These are phyloP conservation scores for Graphiopsis chlorocephala DNA, from an alignment of 2,329 filamentous ascomycete species.

Conservation along the genomic window DNA sequence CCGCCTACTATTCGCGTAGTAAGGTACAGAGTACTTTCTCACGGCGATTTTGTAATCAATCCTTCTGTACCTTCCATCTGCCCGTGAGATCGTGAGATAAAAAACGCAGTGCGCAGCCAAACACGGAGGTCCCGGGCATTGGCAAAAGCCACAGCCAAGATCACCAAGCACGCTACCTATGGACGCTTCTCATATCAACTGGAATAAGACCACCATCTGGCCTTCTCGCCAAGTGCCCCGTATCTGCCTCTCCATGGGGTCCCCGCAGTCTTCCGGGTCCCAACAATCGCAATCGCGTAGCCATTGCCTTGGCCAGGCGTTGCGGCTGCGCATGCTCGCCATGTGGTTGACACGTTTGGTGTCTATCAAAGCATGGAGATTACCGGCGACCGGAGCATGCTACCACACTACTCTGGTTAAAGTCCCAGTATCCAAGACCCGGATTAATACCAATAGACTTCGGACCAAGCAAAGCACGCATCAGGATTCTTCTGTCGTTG, in stretches of 20 bases:
- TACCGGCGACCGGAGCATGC: neutral
- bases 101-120: neutral
- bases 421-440: neutral
- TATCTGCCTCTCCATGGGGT: neutral
- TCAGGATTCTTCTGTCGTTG: neutral
- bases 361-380: neutral
- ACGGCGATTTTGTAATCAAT: neutral
- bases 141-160: slow-evolving; percentile 1
- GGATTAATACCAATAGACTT: neutral
- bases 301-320: neutral
- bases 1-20: neutral
- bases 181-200: neutral
- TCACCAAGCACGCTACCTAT: neutral
- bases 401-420: neutral
- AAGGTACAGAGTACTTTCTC: neutral
- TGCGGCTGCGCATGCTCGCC: neutral
- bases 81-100: neutral
- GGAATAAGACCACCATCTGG: neutral
- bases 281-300: neutral
- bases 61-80: neutral
- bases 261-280: neutral
- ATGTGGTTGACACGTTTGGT: neutral
- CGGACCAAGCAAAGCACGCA: neutral
- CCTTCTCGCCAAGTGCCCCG: neutral
- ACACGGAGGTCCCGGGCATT: neutral